phyloP scores from a whole-genome alignment of 31 red algal genomes.

The Endocladia muricata region DNA sequence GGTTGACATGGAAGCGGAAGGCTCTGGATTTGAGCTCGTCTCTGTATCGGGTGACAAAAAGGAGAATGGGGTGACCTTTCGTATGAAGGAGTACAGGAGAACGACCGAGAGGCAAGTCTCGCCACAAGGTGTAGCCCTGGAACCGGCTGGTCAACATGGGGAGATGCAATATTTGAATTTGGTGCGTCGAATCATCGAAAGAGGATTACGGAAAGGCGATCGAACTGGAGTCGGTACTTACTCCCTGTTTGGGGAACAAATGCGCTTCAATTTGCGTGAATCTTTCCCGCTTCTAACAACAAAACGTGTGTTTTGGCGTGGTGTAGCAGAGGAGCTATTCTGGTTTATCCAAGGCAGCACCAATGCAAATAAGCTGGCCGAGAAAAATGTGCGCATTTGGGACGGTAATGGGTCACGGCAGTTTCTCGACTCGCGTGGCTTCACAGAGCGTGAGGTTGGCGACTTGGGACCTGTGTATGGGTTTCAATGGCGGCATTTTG shows the following conservation, averaged over 20 bases:
- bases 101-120: neutral
- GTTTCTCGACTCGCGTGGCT: slow-evolving; percentile 80
- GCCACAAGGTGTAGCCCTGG: neutral
- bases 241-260: slow-evolving; percentile 88
- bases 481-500: slow-evolving; percentile 99
- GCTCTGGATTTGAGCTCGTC: slow-evolving; percentile 10
- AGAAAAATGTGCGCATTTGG: slow-evolving; percentile 89
- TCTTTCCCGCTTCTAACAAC: slow-evolving; percentile 95
- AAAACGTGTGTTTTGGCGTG: slow-evolving; percentile 97
- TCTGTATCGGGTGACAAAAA: slow-evolving; percentile 36
- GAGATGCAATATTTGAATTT: slow-evolving; percentile 95
- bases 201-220: slow-evolving; percentile 70
- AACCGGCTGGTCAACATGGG: slow-evolving; percentile 21
- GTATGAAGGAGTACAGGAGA: slow-evolving; percentile 49
- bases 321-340: slow-evolving; percentile 93
- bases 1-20: slow-evolving; percentile 1
- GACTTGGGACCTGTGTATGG: slow-evolving; percentile 99
- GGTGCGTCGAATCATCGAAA: slow-evolving; percentile 58
- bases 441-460: slow-evolving; percentile 75
- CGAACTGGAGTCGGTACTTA: slow-evolving; percentile 87
- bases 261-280: slow-evolving; percentile 84
- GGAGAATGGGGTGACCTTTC: slow-evolving; percentile 45
- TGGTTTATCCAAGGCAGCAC: slow-evolving; percentile 94
- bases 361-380: slow-evolving; percentile 64
- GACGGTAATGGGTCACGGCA: slow-evolving; percentile 94